Percentiles rank a stretch among this genome's conserved stretches.
Conservation (phyloP, 139 green algal species). For the Eudorina sp. region DNA sequence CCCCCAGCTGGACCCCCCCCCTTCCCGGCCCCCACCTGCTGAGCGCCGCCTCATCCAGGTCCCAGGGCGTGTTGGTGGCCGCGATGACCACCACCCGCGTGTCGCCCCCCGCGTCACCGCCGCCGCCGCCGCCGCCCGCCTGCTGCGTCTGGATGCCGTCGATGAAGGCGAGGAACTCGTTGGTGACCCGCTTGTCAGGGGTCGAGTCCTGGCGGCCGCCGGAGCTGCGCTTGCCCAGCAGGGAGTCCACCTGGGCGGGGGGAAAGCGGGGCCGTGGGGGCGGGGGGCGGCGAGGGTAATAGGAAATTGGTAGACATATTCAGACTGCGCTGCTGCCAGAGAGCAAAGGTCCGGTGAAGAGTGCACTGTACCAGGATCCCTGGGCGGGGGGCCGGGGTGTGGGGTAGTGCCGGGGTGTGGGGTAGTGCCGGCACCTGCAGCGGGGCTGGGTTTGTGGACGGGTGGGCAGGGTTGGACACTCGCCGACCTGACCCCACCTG, state of each 20-base stretch:
- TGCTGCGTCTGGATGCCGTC: constrained; percentile 57
- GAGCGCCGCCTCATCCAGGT: constrained; percentile 69
- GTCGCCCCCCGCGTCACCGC: neutral
- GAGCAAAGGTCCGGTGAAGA: no score
- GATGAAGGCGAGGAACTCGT: constrained; percentile 69
- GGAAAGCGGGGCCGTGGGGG: neutral
- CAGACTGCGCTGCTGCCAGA: no score
- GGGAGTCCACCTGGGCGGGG: constrained; percentile 56
- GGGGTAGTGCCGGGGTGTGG: no score
- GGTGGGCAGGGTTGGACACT: no score
- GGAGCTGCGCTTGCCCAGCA: constrained; percentile 44
- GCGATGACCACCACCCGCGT: constrained; percentile 62
- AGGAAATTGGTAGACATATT: neutral
- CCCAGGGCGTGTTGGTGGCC: constrained; percentile 67
- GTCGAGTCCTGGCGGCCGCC: neutral
- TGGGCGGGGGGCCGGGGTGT: no score
- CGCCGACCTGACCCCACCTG: no score
- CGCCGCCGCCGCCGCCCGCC: neutral
- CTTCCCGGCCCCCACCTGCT: constrained; percentile 39
- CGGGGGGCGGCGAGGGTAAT: neutral
- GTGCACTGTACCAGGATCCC: no score
- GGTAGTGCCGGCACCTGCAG: no score
- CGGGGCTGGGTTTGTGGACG: no score
- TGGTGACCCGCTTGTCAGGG: constrained; percentile 63
- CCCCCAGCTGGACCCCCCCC: neutral